Conservation (phyloP, 78 protist species). For the Polysphondylium violaceum region DNA sequence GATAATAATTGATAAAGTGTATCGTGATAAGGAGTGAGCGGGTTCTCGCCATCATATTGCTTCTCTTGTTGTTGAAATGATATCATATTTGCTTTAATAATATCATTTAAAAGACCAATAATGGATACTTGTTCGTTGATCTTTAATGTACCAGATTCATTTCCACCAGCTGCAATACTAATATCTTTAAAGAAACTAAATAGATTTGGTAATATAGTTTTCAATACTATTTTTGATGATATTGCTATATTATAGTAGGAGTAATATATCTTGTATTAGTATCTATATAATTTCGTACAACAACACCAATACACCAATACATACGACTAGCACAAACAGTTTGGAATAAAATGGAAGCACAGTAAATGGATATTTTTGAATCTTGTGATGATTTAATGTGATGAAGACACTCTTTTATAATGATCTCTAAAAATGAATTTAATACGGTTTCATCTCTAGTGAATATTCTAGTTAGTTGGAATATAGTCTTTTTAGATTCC, state of each 20-base stretch:
- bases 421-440: conserved; percentile 22
- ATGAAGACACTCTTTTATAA: conserved; percentile 72
- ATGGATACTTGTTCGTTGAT: conserved; percentile 63
- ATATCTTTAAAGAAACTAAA: conserved; percentile 27
- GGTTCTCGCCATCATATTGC: conserved; percentile 14
- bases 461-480: conserved; percentile 18
- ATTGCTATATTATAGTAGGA: background rate
- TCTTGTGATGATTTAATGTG: conserved; percentile 75
- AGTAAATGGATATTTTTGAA: conserved; percentile 58
- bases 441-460: conserved; percentile 25
- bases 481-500: conserved; percentile 69
- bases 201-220: conserved; percentile 24
- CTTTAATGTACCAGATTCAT: conserved; percentile 40
- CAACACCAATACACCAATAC: background rate
- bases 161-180: background rate
- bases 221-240: conserved; percentile 45
- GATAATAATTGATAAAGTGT: conserved; percentile 24
- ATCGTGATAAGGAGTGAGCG: conserved; percentile 6
- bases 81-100: conserved; percentile 51
- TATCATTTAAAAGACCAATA: conserved; percentile 46
- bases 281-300: background rate
- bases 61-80: background rate
- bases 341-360: conserved; percentile 69
- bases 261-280: background rate
- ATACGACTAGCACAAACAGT: conserved; percentile 56